Evolutionary conservation across 2,329 filamentous ascomycete genomes (phyloP).

Genomic region (Didymellaceae sp.): DNA sequence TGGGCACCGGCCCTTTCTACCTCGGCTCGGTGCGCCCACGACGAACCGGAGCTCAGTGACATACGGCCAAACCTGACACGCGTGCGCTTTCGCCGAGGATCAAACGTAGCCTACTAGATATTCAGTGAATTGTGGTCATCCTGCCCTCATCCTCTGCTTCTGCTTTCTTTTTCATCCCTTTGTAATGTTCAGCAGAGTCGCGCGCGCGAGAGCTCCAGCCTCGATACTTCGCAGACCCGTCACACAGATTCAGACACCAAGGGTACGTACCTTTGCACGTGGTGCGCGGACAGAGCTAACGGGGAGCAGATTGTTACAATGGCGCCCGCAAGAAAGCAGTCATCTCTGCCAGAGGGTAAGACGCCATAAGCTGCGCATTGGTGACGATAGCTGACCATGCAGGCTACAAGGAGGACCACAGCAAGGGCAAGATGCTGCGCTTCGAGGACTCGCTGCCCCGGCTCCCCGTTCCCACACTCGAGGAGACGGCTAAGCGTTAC

Average conservation of each 20-base stretch:
- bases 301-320: slow-evolving; percentile 42
- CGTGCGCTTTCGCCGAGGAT: slow-evolving; percentile 15
- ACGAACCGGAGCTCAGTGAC: background rate
- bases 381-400: slow-evolving; percentile 7
- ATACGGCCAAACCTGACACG: slow-evolving; percentile 9
- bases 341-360: slow-evolving; percentile 55
- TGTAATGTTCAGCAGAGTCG: slow-evolving; percentile 51
- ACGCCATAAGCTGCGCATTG: slow-evolving; percentile 9
- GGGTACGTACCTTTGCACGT: slow-evolving; percentile 29
- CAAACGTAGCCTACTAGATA: slow-evolving; percentile 7
- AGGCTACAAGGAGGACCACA: slow-evolving; percentile 82
- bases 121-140: background rate
- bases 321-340: slow-evolving; percentile 51
- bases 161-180: slow-evolving; percentile 2
- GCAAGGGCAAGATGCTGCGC: slow-evolving; percentile 80
- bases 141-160: background rate
- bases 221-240: slow-evolving; percentile 46
- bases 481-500: slow-evolving; percentile 82
- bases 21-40: slow-evolving; percentile 7
- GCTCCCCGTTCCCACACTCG: slow-evolving; percentile 79
- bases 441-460: slow-evolving; percentile 85
- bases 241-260: slow-evolving; percentile 36
- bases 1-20: slow-evolving; percentile 8
- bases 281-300: slow-evolving; percentile 15
- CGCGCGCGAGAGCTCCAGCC: slow-evolving; percentile 47